These are phyloP conservation scores for Volvox reticuliferus DNA, from an alignment of 139 green algal species.

Conservation along the genomic window DNA sequence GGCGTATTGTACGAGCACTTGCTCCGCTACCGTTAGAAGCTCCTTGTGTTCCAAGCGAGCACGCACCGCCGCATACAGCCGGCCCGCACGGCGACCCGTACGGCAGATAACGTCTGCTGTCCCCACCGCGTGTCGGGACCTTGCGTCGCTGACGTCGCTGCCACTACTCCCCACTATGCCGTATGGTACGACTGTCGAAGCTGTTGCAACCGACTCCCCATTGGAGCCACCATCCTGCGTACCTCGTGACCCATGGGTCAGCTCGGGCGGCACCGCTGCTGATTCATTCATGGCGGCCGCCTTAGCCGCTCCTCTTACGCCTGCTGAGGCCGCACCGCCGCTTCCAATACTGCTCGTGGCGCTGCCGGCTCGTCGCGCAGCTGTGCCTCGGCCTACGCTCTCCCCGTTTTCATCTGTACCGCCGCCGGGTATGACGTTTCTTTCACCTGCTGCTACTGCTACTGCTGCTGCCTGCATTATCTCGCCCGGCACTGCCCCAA, in stretches of 20 bases:
- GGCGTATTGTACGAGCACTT: conserved; percentile 35
- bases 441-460: neutral
- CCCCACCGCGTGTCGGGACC: too few species aligned
- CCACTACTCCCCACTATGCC: neutral
- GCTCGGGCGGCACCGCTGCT: too few species aligned
- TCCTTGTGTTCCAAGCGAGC: conserved; percentile 34
- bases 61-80: conserved; percentile 20
- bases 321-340: too few species aligned
- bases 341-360: too few species aligned
- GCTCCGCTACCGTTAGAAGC: conserved; percentile 32
- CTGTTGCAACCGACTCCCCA: too few species aligned
- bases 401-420: too few species aligned
- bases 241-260: neutral
- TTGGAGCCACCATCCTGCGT: too few species aligned
- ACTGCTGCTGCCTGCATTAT: neutral
- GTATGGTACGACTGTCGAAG: too few species aligned
- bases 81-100: neutral
- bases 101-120: neutral
- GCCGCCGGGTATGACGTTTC: neutral
- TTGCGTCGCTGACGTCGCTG: neutral
- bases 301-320: too few species aligned
- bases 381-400: too few species aligned
- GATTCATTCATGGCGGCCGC: too few species aligned
- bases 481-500: neutral
- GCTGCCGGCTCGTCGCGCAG: too few species aligned